Evolutionary conservation across 148 eudicot genomes (phyloP).

Genomic region (Camellia japonica): DNA sequence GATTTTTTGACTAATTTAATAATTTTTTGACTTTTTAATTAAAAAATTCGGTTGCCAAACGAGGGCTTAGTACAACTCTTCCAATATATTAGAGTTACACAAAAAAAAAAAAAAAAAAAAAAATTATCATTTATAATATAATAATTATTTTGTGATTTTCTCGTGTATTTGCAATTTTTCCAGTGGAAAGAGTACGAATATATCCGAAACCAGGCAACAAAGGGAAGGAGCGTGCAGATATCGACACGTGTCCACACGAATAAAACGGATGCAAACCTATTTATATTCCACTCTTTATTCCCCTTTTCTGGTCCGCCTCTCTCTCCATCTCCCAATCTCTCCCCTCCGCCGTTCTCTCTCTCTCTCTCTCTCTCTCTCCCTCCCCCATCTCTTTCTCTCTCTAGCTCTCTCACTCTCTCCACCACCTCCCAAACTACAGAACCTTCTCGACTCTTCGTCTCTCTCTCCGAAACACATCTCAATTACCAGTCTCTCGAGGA

Average conservation of each 20-base stretch:
- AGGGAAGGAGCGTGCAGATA: slow-evolving; percentile 8
- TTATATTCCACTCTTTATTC: slow-evolving; percentile 72
- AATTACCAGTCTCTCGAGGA: neutral
- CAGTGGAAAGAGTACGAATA: neutral
- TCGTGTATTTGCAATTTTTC: too few species aligned
- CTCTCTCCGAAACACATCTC: too few species aligned
- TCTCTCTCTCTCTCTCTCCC: neutral
- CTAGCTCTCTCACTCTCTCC: neutral
- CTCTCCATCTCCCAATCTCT: neutral
- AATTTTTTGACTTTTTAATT: too few species aligned
- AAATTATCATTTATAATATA: too few species aligned
- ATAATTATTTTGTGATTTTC: too few species aligned
- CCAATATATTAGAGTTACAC: too few species aligned
- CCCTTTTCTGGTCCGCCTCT: slow-evolving; percentile 37
- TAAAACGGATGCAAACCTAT: slow-evolving; percentile 93
- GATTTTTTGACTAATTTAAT: too few species aligned
- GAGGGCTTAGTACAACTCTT: too few species aligned
- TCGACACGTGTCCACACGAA: slow-evolving; percentile 26
- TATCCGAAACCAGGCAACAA: neutral
- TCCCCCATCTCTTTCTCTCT: neutral
- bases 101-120: too few species aligned
- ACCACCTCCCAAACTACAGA: neutral
- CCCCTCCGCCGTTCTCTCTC: slow-evolving; percentile 5
- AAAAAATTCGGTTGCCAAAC: too few species aligned
- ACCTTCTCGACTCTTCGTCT: neutral